Evolutionary conservation across 2,329 filamentous ascomycete species (phyloP), one percentile per base, ranked within the genome.

Genomic region (Phialocephala subalpina): DNA sequence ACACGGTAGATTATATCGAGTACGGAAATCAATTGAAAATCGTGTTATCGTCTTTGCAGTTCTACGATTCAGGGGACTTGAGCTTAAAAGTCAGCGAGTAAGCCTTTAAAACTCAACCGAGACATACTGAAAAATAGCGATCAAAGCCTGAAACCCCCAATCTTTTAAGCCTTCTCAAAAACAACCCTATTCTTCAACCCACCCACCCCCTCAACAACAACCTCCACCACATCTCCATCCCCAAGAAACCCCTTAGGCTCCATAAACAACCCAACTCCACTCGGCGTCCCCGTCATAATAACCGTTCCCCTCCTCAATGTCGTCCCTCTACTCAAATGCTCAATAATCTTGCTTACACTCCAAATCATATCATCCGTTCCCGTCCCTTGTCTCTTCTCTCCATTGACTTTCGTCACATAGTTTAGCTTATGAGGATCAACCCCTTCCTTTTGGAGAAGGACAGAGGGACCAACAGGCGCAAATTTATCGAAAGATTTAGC

Each of bases 201-300:
- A 12, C 77, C 77, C 40, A 78, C 66, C 5, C 74, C 73, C 18
- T 74, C 70, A 63, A 78, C 62, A 49, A 73, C 72, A 40, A 71
- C 59, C 63, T 71, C 69, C 25, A 79, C 74, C 0, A 78, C 69
- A 70, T 78, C 79, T 1, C 77, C 78, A 65, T 80, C 62, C 27
- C 77, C 73, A 27, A 81, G 64, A 35, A 77, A 77, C 18, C 65
- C 62, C 27, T 75, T 73, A 3, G 75, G 72, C 12, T 72, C 72
- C 67, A 72, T 73, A 52, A 80, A 80, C 1, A 69, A 69, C 1
- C 76, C 80, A 0, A 81, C 78, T 0, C 79, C 80, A 1, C 73
- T 72, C 0, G 82, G 82, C 2, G 83, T 85, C 1, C 83, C 83
- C 3, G 83, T 85, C 79, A 85, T 80, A 47, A 85, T 79, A 1